Evolutionary conservation across 1,139 yeast genomes (phyloP).

Genomic region (Magnusiomyces paraingens): DNA sequence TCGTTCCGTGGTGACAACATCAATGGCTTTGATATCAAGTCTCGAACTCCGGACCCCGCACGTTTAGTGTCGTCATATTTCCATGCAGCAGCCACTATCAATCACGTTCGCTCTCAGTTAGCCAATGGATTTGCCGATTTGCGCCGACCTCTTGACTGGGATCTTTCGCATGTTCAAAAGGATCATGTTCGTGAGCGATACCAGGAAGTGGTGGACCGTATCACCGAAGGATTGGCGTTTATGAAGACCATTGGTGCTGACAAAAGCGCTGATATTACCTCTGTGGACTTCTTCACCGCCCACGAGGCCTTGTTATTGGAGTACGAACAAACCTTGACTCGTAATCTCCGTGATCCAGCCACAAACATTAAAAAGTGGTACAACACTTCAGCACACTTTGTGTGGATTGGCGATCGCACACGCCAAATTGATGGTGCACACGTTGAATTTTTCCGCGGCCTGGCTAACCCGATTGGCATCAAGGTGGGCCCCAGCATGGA

Average conservation of each 20-base stretch:
- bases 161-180: slow-evolving; percentile 37
- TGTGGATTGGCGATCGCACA: slow-evolving; percentile 43
- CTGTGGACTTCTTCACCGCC: slow-evolving; percentile 37
- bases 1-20: slow-evolving; percentile 42
- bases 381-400: slow-evolving; percentile 40
- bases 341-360: slow-evolving; percentile 24
- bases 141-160: slow-evolving; percentile 39
- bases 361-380: slow-evolving; percentile 27
- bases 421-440: slow-evolving; percentile 42
- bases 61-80: slow-evolving; percentile 40
- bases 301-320: slow-evolving; percentile 41
- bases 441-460: slow-evolving; percentile 41
- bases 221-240: slow-evolving; percentile 36
- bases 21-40: slow-evolving; percentile 35
- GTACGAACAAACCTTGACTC: slow-evolving; percentile 39
- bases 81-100: slow-evolving; percentile 42
- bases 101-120: slow-evolving; percentile 35
- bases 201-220: slow-evolving; percentile 33
- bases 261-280: slow-evolving; percentile 26
- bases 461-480: slow-evolving; percentile 40
- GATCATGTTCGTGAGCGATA: slow-evolving; percentile 34
- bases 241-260: slow-evolving; percentile 39
- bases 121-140: slow-evolving; percentile 39
- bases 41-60: slow-evolving; percentile 38
- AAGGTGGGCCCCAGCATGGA: slow-evolving; percentile 41